phyloP scores from a whole-genome alignment of 2,329 filamentous ascomycete species.

The Colletotrichum karsti region DNA sequence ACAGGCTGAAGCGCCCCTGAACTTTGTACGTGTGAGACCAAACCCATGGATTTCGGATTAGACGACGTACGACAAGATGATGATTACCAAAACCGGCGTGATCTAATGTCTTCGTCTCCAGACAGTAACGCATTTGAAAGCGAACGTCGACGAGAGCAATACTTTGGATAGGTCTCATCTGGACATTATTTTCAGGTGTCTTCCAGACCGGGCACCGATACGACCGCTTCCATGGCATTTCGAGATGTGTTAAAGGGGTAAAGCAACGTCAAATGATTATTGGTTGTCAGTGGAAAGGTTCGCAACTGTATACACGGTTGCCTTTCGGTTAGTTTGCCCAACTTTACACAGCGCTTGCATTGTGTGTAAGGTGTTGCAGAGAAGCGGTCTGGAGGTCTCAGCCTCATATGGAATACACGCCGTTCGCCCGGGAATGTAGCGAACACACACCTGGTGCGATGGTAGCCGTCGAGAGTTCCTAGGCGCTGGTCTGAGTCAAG shows the following conservation, averaged over 20 bases:
- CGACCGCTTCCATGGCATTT: no score
- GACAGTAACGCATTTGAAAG: no score
- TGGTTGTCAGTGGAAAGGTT: background rate
- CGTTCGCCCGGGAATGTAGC: background rate
- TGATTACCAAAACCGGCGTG: no score
- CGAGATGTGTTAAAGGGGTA: no score
- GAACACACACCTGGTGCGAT: background rate
- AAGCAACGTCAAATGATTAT: background rate
- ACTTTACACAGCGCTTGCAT: background rate
- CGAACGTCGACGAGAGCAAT: no score
- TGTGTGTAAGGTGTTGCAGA: background rate
- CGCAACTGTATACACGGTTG: background rate
- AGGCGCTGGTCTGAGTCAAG: constrained; percentile 16
- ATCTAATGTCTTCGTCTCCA: no score
- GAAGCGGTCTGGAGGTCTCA: background rate
- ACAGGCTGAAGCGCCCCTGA: background rate
- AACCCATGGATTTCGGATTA: no score
- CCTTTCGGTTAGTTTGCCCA: background rate
- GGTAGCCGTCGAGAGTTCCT: background rate
- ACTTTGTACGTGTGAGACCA: background rate
- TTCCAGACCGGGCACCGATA: no score
- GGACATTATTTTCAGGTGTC: no score
- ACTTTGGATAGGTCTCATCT: no score
- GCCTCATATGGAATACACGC: background rate
- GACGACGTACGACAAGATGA: no score